A percentile compares a stretch with the other conserved stretches of the same genome.
These are phyloP conservation scores for Leccinellum albellum DNA, from an alignment of 768 basidiomycete species.

Conservation along the genomic window DNA sequence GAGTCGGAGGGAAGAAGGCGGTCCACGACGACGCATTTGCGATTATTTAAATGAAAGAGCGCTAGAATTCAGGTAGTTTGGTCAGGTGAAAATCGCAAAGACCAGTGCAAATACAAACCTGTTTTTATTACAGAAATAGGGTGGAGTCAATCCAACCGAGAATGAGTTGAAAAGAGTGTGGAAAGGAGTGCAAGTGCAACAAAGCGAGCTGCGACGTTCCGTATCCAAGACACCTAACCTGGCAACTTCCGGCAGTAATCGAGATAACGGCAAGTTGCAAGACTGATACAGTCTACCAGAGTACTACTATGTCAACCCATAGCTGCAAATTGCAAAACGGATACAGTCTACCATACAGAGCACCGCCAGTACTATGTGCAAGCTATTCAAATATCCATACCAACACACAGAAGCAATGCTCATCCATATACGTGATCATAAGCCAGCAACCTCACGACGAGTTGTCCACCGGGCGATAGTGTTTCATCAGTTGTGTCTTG, in stretches of 20 bases:
- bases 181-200: background rate
- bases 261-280: background rate
- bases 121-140: background rate
- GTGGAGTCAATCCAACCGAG: slow-evolving; percentile 5
- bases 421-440: background rate
- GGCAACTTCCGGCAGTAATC: background rate
- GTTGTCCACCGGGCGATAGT: slow-evolving; percentile 57
- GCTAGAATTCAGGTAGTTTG: background rate
- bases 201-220: background rate
- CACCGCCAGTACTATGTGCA: background rate
- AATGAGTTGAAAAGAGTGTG: background rate
- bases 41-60: background rate
- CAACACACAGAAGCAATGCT: slow-evolving; percentile 1
- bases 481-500: slow-evolving; percentile 66
- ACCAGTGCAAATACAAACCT: background rate
- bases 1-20: slow-evolving; percentile 64
- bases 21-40: slow-evolving; percentile 62
- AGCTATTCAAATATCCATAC: background rate
- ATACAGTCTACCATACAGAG: background rate
- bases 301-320: no score
- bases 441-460: slow-evolving; percentile 25
- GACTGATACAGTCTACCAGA: no score
- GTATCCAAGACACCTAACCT: background rate
- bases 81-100: background rate
- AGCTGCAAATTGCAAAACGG: no score